Percentiles rank a stretch among this genome's conserved stretches.
Evolutionary conservation across 495 filamentous ascomycete species (phyloP).

Genomic region (Tuber melanosporum): DNA sequence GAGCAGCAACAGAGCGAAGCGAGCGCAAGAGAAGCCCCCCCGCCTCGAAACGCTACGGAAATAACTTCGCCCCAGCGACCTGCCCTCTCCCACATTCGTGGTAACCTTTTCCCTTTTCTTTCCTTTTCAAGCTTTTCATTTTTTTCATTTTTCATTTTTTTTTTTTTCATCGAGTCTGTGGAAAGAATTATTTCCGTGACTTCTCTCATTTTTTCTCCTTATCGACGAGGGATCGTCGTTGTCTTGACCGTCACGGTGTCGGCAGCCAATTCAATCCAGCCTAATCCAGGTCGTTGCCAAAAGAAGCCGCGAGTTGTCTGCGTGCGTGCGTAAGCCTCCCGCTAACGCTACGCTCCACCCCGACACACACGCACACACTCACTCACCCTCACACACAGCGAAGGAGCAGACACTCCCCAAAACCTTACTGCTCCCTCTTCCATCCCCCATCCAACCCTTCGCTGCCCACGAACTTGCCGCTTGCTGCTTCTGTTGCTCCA

Average conservation of each 20-base stretch:
- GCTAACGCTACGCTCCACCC: constrained; percentile 7
- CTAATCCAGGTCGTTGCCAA: neutral
- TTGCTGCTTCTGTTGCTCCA: constrained; percentile 8
- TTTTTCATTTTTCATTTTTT: neutral
- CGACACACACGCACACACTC: neutral
- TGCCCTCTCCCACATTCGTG: neutral
- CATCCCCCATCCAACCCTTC: constrained; percentile 5
- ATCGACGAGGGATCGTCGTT: neutral
- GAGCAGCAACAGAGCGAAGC: neutral
- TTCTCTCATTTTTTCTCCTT: neutral
- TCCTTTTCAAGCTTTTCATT: neutral
- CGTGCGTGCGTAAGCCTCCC: constrained; percentile 3
- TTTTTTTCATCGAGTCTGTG: neutral
- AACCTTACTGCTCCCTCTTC: neutral
- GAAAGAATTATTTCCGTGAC: neutral
- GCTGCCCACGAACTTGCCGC: constrained; percentile 3
- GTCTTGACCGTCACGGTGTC: neutral
- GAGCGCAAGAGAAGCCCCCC: neutral
- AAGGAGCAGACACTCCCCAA: constrained; percentile 6
- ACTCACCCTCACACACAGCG: neutral
- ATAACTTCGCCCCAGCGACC: constrained; percentile 1
- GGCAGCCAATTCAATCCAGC: neutral
- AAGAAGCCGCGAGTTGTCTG: constrained; percentile 6
- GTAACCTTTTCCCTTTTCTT: neutral
- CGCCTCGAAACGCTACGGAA: neutral